Percentiles rank a stretch among this genome's conserved stretches.
These are phyloP conservation scores for Colletotrichum phormii DNA, from an alignment of 2,329 filamentous ascomycete genomes.

Conservation along the genomic window DNA sequence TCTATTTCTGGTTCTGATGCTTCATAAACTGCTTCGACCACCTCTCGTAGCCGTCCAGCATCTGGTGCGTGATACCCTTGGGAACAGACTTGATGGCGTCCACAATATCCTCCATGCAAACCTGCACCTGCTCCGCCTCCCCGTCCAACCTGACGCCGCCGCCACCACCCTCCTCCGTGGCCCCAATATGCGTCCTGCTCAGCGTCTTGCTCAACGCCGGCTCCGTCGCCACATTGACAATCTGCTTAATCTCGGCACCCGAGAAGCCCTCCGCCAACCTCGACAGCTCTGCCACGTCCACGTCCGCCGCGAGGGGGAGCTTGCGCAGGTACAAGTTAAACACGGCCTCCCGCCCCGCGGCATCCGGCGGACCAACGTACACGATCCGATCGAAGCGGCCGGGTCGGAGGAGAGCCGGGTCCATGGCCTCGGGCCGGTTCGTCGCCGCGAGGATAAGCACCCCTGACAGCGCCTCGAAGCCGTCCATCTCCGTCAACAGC, in stretches of 20 bases:
- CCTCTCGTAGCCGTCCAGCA: slow-evolving; percentile 68
- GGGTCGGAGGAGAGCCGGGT: slow-evolving; percentile 85
- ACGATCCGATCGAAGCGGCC: slow-evolving; percentile 87
- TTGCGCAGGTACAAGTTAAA: slow-evolving; percentile 74
- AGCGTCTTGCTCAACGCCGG: slow-evolving; percentile 54
- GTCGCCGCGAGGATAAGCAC: slow-evolving; percentile 92
- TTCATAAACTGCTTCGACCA: slow-evolving; percentile 56
- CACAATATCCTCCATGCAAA: slow-evolving; percentile 57
- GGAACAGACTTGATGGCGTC: slow-evolving; percentile 59
- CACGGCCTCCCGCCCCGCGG: slow-evolving; percentile 80
- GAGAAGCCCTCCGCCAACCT: slow-evolving; percentile 79
- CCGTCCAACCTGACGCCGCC: not conserved
- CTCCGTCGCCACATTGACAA: slow-evolving; percentile 58
- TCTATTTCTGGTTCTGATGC: slow-evolving; percentile 34
- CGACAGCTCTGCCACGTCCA: slow-evolving; percentile 75
- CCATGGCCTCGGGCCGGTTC: slow-evolving; percentile 87
- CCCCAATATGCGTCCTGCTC: slow-evolving; percentile 29
- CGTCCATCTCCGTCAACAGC: slow-evolving; percentile 94
- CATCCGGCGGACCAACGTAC: slow-evolving; percentile 86
- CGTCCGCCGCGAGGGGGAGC: slow-evolving; percentile 69
- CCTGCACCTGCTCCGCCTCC: slow-evolving; percentile 23
- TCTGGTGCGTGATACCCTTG: slow-evolving; percentile 68
- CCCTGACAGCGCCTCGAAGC: slow-evolving; percentile 85
- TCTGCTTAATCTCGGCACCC: slow-evolving; percentile 80
- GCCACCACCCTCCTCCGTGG: slow-evolving; percentile 44